phyloP scores from a whole-genome alignment of 495 filamentous ascomycete species.

The Immersiella caudata region DNA sequence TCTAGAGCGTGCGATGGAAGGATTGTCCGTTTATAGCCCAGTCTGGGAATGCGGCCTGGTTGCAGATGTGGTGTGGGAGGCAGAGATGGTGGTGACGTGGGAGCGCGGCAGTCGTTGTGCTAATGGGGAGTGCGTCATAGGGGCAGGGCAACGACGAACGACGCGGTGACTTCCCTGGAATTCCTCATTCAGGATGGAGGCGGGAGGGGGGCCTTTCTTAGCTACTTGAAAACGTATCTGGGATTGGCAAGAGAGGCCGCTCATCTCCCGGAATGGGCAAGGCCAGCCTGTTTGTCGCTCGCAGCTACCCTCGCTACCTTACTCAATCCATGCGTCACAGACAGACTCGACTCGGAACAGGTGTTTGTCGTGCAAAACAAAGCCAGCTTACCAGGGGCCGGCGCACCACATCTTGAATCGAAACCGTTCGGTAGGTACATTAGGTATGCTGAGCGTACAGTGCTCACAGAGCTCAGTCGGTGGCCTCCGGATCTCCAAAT shows the following conservation, averaged over 20 bases:
- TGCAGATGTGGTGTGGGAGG: neutral
- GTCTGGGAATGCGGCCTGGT: constrained; percentile 1
- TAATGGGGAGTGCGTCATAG: constrained; percentile 30
- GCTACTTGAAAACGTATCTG: neutral
- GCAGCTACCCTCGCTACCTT: constrained; percentile 1
- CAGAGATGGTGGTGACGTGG: constrained; percentile 13
- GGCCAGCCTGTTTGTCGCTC: neutral
- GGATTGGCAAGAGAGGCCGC: constrained; percentile 4
- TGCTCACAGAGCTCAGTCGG: neutral
- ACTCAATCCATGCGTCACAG: constrained; percentile 25
- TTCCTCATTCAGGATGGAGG: neutral
- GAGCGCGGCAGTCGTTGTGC: constrained; percentile 4
- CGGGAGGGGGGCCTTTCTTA: neutral
- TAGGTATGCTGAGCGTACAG: neutral
- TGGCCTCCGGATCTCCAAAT: neutral
- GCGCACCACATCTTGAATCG: constrained; percentile 15
- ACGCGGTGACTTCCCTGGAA: constrained; percentile 17
- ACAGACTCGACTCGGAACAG: constrained; percentile 2
- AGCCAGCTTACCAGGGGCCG: constrained; percentile 2
- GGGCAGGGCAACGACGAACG: constrained; percentile 17
- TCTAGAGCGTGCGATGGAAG: constrained; percentile 10
- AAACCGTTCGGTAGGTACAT: neutral
- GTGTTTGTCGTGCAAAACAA: constrained; percentile 6
- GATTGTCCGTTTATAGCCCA: constrained; percentile 20
- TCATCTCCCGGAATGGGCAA: constrained; percentile 15